Evolutionary conservation across 73 alveolate species (phyloP), one percentile per base, ranked within the genome.

Genomic region (Paramecium primaurelia): DNA sequence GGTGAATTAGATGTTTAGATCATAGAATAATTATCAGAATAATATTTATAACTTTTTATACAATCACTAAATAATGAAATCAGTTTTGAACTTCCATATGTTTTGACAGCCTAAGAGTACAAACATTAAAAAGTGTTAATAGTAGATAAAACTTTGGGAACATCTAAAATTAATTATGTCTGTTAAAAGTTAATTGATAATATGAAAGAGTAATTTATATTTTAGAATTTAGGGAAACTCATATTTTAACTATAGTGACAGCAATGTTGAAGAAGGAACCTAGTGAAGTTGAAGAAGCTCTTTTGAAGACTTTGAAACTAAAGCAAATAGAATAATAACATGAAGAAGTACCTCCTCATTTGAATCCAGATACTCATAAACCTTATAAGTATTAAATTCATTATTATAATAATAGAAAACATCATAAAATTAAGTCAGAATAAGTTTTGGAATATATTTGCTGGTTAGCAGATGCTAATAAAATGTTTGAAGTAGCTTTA

Each of bases 381-480:
- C 91, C 91, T 8, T 80, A 45, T 16, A 80, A 47, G 84, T 64
- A 49, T 44, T 44, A 20, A 4, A 14, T 25, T 14, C 3, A 54
- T 54, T 12, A 2, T 22, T 45, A 45, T 80, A 16, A 42, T 9
- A 3, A 86, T 93, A 85, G 98, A 94, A 28, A 95, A 93, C 84
- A 92, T 69, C 83, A 95, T 86, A 91, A 94, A 87, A 96, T 84
- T 11, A 95, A 93, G 88, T 93, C 98, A 22, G 98, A 96, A 80
- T 97, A 96, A 77, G 99, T 99, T 40, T 95, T 98, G 37, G 99
- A 98, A 92, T 98, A 96, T 87, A 96, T 98, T 64, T 97, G 99
- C 47, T 98, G 99, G 99, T 92, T 98, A 26, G 99, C 98, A 3
- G 96, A 98, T 54, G 99, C 99, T 11, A 97, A 98, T 86, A 97